These are phyloP conservation scores for Ceratocystis variospora DNA, from an alignment of 2,329 filamentous ascomycete genomes.

Conservation along the genomic window DNA sequence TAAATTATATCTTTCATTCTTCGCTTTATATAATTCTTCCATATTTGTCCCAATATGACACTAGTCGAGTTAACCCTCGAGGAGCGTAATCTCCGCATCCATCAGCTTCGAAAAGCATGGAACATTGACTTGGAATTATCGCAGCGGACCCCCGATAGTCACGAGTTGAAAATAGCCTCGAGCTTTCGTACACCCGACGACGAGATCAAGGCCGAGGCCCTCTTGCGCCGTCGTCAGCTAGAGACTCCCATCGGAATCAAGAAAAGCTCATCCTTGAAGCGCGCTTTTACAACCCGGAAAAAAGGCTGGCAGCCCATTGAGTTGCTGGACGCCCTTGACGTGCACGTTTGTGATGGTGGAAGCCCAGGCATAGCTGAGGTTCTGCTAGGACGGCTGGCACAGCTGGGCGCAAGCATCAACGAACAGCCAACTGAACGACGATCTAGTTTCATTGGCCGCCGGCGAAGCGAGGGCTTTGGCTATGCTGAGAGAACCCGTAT, in stretches of 20 bases:
- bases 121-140: slow-evolving; percentile 26
- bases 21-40: background rate
- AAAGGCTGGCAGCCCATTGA: slow-evolving; percentile 41
- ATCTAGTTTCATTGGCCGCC: slow-evolving; percentile 34
- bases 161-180: slow-evolving; percentile 27
- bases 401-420: slow-evolving; percentile 39
- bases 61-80: background rate
- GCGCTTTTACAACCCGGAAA: slow-evolving; percentile 35
- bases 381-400: slow-evolving; percentile 36
- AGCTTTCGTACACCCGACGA: slow-evolving; percentile 36
- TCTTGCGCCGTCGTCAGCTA: slow-evolving; percentile 35
- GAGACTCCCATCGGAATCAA: background rate
- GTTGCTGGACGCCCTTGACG: slow-evolving; percentile 38
- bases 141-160: slow-evolving; percentile 21
- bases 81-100: slow-evolving; percentile 35
- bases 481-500: slow-evolving; percentile 37
- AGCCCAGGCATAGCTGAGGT: slow-evolving; percentile 43
- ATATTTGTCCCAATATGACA: background rate
- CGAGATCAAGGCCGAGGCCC: slow-evolving; percentile 39
- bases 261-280: slow-evolving; percentile 23
- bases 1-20: background rate
- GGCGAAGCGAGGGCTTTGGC: slow-evolving; percentile 35
- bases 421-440: slow-evolving; percentile 32
- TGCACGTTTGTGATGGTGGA: slow-evolving; percentile 36
- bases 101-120: slow-evolving; percentile 38